phyloP scores from a whole-genome alignment of 441 rosid species.

The Pelargonium cotyledonis region DNA sequence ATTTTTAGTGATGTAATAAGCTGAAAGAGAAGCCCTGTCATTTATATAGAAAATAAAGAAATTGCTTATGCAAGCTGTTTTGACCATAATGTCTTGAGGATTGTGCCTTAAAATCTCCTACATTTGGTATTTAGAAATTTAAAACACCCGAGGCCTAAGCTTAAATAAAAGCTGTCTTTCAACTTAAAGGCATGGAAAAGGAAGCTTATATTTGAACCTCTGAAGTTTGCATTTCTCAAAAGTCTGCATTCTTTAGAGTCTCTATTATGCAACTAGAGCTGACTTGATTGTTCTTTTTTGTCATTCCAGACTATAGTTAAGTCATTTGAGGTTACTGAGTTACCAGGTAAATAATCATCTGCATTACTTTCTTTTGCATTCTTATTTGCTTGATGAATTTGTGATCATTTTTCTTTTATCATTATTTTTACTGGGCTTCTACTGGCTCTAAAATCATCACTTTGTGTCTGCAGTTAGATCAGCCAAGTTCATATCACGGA shows the following conservation, averaged over 20 bases:
- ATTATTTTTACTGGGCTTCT: slow-evolving; percentile 8
- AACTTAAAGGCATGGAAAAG: no score
- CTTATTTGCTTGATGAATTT: slow-evolving; percentile 6
- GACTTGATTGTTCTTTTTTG: slow-evolving; percentile 22
- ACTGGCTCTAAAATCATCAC: slow-evolving; percentile 19
- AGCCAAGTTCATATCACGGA: slow-evolving; percentile 62
- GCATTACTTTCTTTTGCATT: background rate
- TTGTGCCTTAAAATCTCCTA: no score
- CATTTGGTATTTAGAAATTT: no score
- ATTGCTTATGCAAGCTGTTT: no score
- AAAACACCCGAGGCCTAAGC: no score
- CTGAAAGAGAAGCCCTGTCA: background rate
- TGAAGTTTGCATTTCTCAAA: background rate
- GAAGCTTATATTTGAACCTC: slow-evolving; percentile 8
- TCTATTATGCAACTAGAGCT: slow-evolving; percentile 12
- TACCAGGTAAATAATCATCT: slow-evolving; percentile 40
- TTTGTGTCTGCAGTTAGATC: slow-evolving; percentile 49
- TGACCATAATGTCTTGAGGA: no score
- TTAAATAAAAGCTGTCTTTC: background rate
- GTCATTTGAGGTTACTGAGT: slow-evolving; percentile 59
- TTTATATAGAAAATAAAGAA: background rate
- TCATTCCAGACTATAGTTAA: slow-evolving; percentile 45
- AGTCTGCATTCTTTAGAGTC: slow-evolving; percentile 3
- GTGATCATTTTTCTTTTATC: background rate
- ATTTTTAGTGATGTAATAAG: background rate